Percentiles rank a stretch among this genome's conserved stretches.
These are phyloP conservation scores for Euphorbia peplus DNA, from an alignment of 345 rosid species.

Conservation along the genomic window DNA sequence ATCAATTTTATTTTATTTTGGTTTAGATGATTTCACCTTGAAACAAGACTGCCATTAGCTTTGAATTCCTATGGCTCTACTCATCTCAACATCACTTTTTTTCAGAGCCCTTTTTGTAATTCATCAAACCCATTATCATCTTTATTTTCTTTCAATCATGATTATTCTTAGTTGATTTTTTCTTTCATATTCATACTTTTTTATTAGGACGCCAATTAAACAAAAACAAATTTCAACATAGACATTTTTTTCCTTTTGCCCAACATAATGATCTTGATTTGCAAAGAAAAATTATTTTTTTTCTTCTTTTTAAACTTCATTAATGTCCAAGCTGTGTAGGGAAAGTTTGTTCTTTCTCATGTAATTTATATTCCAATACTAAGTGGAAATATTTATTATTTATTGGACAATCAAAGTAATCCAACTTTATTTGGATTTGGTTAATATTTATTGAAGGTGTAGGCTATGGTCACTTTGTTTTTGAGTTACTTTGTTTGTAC, in stretches of 20 bases:
- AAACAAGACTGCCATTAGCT: conserved; percentile 42
- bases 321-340: conserved; percentile 1
- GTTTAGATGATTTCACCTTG: conserved; percentile 34
- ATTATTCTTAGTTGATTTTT: conserved; percentile 30
- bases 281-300: not conserved
- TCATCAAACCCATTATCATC: conserved; percentile 37
- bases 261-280: conserved; percentile 11
- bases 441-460: too few relatives aligned
- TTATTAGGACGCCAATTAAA: conserved; percentile 27
- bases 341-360: not conserved
- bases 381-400: conserved; percentile 32
- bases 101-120: conserved; percentile 20
- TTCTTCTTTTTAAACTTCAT: too few relatives aligned
- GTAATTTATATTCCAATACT: conserved; percentile 14
- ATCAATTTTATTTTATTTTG: conserved; percentile 19
- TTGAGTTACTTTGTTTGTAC: too few relatives aligned
- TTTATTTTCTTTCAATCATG: conserved; percentile 21
- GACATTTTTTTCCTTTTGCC: conserved; percentile 12
- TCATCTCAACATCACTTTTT: conserved; percentile 48
- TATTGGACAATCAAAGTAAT: conserved; percentile 28
- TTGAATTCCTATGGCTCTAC: conserved; percentile 45
- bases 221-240: conserved; percentile 13
- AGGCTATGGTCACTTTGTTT: too few relatives aligned
- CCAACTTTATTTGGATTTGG: conserved; percentile 16
- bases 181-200: conserved; percentile 18